A percentile compares a stretch with the other conserved stretches of the same genome.
phyloP scores from a whole-genome alignment of 345 rosid species.

The Linum usitatissimum region DNA sequence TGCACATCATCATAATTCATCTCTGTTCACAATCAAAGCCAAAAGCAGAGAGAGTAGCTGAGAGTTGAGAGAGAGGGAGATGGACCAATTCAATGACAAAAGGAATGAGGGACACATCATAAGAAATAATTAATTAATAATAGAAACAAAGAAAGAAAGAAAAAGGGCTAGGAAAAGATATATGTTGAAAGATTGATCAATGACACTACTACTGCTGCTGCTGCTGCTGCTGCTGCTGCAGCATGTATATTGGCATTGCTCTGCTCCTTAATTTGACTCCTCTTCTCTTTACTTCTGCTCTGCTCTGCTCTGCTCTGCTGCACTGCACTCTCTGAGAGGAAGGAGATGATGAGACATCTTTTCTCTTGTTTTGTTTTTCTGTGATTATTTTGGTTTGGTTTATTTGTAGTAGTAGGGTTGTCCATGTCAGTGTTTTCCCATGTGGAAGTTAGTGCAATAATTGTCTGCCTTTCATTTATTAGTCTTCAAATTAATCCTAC shows the following conservation, averaged over 20 bases:
- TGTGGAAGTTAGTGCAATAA: not conserved
- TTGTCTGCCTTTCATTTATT: not conserved
- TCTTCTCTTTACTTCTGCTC: not conserved
- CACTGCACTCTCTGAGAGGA: not conserved
- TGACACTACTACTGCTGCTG: not conserved
- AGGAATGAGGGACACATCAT: not conserved
- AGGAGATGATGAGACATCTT: too few species aligned
- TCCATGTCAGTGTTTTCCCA: not conserved
- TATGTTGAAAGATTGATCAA: not conserved
- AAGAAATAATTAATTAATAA: too few species aligned
- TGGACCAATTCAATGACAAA: not conserved
- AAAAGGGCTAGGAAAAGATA: too few species aligned
- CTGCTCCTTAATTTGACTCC: too few species aligned
- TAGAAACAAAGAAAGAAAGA: not conserved
- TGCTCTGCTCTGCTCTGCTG: not conserved
- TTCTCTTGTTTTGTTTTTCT: too few species aligned
- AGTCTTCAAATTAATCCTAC: too few species aligned
- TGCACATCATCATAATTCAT: not conserved
- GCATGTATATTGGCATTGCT: too few species aligned
- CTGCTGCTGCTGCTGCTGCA: too few species aligned
- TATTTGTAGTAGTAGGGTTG: not conserved
- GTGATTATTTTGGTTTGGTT: too few species aligned
- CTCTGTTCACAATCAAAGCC: not conserved
- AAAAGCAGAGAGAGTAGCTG: not conserved
- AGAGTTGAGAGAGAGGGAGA: not conserved